Conservation (phyloP, 306 rosid genomes). For the Coriaria nepalensis region DNA sequence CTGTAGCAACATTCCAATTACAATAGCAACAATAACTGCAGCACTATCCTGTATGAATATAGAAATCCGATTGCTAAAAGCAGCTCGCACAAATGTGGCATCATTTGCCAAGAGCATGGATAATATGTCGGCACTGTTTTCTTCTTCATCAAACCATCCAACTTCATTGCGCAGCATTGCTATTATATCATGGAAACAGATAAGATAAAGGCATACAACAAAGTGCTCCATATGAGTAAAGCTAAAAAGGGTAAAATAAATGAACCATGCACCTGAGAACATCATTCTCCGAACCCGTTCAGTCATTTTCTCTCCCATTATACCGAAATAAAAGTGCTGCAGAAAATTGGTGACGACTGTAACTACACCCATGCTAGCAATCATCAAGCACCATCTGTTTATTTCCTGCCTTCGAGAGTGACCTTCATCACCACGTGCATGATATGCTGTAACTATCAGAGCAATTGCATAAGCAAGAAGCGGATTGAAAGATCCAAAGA, state of each 20-base stretch:
- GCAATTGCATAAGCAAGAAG: conserved; percentile 97
- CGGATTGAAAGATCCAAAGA: conserved; percentile 97
- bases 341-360: conserved; percentile 95
- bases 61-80: conserved; percentile 95
- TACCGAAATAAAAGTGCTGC: conserved; percentile 98
- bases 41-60: conserved; percentile 97
- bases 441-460: conserved; percentile 73
- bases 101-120: conserved; percentile 99
- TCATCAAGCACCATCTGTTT: conserved; percentile 89
- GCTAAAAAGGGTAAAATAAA: conserved; percentile 10
- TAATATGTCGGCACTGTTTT: conserved; percentile 89
- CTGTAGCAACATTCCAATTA: conserved; percentile 75
- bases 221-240: not conserved
- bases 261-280: conserved; percentile 67
- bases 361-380: conserved; percentile 94
- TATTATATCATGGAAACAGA: conserved; percentile 14
- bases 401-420: conserved; percentile 41
- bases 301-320: conserved; percentile 99
- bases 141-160: conserved; percentile 98
- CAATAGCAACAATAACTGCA: conserved; percentile 88
- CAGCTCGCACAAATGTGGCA: conserved; percentile 97
- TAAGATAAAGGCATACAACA: conserved; percentile 1
- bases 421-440: conserved; percentile 18
- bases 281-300: conserved; percentile 99
- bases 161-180: conserved; percentile 98